Evolutionary conservation across 2,329 filamentous ascomycete species (phyloP), one percentile per base, ranked within the genome.

Genomic region (Neonectria faginata): DNA sequence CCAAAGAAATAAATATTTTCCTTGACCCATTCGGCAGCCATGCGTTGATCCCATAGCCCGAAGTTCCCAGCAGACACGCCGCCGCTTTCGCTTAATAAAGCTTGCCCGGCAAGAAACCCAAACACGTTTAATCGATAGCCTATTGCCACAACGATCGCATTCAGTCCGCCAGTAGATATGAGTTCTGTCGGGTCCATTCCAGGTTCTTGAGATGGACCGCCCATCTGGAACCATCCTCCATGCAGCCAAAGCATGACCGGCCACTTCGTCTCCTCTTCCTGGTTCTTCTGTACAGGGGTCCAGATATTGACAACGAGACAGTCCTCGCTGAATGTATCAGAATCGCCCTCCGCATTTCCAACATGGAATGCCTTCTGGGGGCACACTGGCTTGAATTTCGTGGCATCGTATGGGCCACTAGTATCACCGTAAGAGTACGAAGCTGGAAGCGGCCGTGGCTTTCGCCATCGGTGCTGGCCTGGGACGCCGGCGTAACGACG

Each of bases 21-120:
- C 36, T 83, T 77, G 0, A 85, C 80, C 85, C 85, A 88, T 69
- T 85, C 78, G 9, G 85, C 73, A 0, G 84, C 84, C 12, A 82
- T 73, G 2, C 81, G 74, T 66, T 86, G 84, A 64, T 88, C 85
- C 70, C 79, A 81, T 0, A 83, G 73, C 1, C 81, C 81, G 64
- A 78, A 80, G 62, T 83, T 83, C 1, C 80, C 67, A 6, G 31
- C 67, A 73, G 70, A 68, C 14, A 47, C 59, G 20, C 45, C 70
- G 22, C 31, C 47, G 33, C 72, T 74, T 8, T 77, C 74, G 0
- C 57, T 51, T 1, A 73, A 54, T 3, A 83, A 74, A 11, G 80
- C 78, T 3, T 77, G 62, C 2, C 82, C 79, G 1, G 81, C 79
- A 3, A 85, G 70, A 65, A 86, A 86, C 0, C 84, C 84, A 44